Base-by-base conservation (phyloP, 495 filamentous ascomycete genomes). In the Aspergillus homomorphus region DNA sequence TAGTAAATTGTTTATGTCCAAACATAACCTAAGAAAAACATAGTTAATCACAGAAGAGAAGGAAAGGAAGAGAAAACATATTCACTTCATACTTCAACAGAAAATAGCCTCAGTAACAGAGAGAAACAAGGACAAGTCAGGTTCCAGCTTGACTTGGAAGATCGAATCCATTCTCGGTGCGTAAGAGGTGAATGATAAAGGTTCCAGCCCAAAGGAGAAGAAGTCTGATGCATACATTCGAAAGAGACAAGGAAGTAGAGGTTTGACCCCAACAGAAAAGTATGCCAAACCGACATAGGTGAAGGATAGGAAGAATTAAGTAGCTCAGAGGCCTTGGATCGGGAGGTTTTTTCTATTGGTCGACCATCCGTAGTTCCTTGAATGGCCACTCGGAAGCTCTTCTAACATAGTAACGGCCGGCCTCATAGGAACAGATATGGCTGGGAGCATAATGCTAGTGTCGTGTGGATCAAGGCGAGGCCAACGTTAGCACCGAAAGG, bases 41-140 rank as follows among this genome's bases (percentile, higher is more conserved):
- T 38, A 6, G 33, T 12, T 45, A n/a, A n/a, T n/a, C n/a, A 20
- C 22, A 51, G 30, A 56, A 28, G 54, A 52, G 18, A 62, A 30
- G 51, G 19, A 19, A 33, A 28, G 6, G 21, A 19, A 46, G 41
- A 12, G 21, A 50, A 59, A 12, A 38, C 33, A 2, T 14, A 12
- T 2, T 2, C 2, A 38, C 33, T 38, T 38, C 33, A 38, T 38
- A 38, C 33, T 12, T 12, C 8, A 38, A 38, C 33, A 38, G 7
- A 38, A 38, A 38, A 38, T 5, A 12, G 15, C 4, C 33, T 38
- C 10, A 12, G 15, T 2, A 38, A 14, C 33, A 38, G 33, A 12
- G 8, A 38, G 33, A 12, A 6, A 38, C 7, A 10, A 12, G 9
- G 15, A 5, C 8, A 38, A 38, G 33, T 38, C 33, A 38, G 10